Percentiles rank a stretch among this genome's conserved stretches.
phyloP scores from a whole-genome alignment of 257 asterid genomes.

The Ballota nigra region DNA sequence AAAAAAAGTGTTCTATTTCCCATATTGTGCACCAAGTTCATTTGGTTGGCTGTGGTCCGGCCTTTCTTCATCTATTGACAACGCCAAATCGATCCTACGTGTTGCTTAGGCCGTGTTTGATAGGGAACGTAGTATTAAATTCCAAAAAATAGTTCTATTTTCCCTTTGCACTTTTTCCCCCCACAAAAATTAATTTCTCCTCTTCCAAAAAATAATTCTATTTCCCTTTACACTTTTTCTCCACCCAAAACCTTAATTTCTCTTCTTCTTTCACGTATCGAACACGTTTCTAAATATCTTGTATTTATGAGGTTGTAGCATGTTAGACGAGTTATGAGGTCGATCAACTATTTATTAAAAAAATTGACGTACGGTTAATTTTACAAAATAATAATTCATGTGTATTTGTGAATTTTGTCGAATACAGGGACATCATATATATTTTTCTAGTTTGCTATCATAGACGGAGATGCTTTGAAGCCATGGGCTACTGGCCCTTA shows the following conservation, averaged over 20 bases:
- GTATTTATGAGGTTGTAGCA: no score
- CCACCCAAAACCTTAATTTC: background rate
- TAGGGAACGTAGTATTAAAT: background rate
- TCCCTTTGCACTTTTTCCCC: background rate
- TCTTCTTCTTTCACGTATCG: background rate
- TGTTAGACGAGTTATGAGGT: no score
- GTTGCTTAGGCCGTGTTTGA: slow-evolving; percentile 15
- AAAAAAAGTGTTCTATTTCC: background rate
- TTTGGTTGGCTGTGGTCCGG: slow-evolving; percentile 25
- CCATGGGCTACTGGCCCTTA: no score
- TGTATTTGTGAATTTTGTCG: no score
- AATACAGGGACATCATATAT: no score
- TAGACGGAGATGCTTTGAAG: no score
- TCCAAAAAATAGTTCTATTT: background rate
- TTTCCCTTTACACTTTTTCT: background rate
- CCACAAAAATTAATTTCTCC: background rate
- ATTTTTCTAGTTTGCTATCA: no score
- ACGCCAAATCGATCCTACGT: slow-evolving; percentile 28
- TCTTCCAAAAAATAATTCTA: no score
- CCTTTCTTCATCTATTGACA: background rate
- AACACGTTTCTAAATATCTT: no score
- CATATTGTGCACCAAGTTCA: slow-evolving; percentile 20
- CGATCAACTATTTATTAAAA: no score
- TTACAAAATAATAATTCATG: no score
- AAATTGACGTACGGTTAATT: no score